These are phyloP conservation scores for Bipolaris cookei DNA, from an alignment of 2,329 filamentous ascomycete species.

Conservation along the genomic window DNA sequence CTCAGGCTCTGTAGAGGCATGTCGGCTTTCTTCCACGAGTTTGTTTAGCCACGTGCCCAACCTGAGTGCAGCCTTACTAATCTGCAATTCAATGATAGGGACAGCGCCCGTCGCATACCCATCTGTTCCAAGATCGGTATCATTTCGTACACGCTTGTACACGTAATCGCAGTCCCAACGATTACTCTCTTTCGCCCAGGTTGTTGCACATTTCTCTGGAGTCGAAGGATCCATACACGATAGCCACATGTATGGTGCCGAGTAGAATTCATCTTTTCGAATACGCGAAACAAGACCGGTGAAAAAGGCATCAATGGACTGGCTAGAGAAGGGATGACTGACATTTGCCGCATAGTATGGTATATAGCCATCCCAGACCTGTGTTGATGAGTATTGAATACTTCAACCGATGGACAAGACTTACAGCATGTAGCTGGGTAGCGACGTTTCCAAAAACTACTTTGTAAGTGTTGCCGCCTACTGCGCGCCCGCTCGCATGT, in stretches of 20 bases:
- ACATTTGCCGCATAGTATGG: slow-evolving; percentile 48
- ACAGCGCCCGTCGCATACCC: slow-evolving; percentile 50
- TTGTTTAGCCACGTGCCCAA: slow-evolving; percentile 51
- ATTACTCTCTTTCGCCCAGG: slow-evolving; percentile 51
- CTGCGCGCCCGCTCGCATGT: slow-evolving; percentile 48
- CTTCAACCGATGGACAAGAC: slow-evolving; percentile 6
- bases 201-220: slow-evolving; percentile 43
- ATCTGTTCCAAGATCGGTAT: slow-evolving; percentile 43
- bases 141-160: slow-evolving; percentile 40
- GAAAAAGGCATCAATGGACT: slow-evolving; percentile 48
- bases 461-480: slow-evolving; percentile 48
- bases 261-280: slow-evolving; percentile 43
- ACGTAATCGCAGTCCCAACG: slow-evolving; percentile 51
- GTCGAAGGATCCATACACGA: slow-evolving; percentile 44
- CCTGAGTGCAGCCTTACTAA: slow-evolving; percentile 51
- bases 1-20: slow-evolving; percentile 17
- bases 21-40: slow-evolving; percentile 31
- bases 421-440: slow-evolving; percentile 49
- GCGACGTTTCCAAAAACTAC: slow-evolving; percentile 45
- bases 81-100: slow-evolving; percentile 51
- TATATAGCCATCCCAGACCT: slow-evolving; percentile 52
- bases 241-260: slow-evolving; percentile 47
- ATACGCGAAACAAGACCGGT: slow-evolving; percentile 45
- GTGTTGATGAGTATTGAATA: slow-evolving; percentile 15
- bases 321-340: slow-evolving; percentile 42